Base-by-base conservation (phyloP, 495 filamentous ascomycete species). In the Letharia columbiana region DNA sequence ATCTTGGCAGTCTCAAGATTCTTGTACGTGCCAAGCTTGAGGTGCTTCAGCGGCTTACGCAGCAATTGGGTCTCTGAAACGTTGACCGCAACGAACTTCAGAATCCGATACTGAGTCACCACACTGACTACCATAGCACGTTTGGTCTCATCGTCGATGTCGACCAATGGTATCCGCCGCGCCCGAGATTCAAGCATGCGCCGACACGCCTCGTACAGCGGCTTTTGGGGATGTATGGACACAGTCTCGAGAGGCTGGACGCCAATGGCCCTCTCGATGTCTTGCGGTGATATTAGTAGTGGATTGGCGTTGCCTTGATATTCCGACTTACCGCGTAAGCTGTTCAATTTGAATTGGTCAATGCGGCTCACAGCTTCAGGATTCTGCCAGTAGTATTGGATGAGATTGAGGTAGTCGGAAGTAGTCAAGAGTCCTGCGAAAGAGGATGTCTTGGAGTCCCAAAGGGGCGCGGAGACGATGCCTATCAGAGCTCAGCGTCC, bases 381-480 rank as follows among this genome's bases (percentile, higher is more conserved):
- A 71, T 93, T 96, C 78, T 98, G 93, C 86, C 94, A 98, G 79
- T 98, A 98, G 76, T 98, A 99, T 77, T 98, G 95, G 62, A 99
- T 95, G 64, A 99, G 89, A 74, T 99, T 99, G 80, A 99, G 81
- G 75, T 94, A 99, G 76, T 99, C 94, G 68, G 91, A 94, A 58
- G 91, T 95, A 31, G 94, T 98, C 72, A 99, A 82, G 35, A 98
- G 81, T 61, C 94, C 94, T 35, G 95, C 94, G 74, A 98, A 99
- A 33, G 88, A 91, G 37, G 92, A 96, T 7, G 88, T 89, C 64
- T 90, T 90, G 42, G 92, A 96, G 77, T 99, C 94, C 94, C 94
- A 99, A 68, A 99, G 82, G 37, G 94, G 94, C 33, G 94, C 94
- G 52, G 94, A 99, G 57, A 99, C 94, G 76, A 99, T 98, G 74